Evolutionary conservation across 768 basidiomycete genomes (phyloP), one percentile per base, ranked within the genome.

Genomic region (Amanita fuliginea): DNA sequence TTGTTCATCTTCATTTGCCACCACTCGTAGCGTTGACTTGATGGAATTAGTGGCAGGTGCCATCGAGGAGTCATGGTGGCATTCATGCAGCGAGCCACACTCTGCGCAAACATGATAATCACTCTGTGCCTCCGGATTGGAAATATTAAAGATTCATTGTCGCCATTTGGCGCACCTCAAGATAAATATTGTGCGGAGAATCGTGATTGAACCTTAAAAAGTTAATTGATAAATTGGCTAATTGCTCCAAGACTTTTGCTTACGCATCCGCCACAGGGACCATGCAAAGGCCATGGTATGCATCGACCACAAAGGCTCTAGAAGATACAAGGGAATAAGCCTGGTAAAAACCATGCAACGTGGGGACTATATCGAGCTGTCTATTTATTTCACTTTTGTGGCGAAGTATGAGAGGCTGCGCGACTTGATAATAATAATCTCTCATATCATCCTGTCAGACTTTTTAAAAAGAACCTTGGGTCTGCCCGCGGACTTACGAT

Each of bases 191-290:
- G 57, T 86, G 78, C 39, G 80, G 77, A 41, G 77, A 69, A 2
- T 70, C 59, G 55, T 89, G 86, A 62, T 89, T 87, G 64, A 89
- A 88, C 46, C 86, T 88, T 41, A 18, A 46, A 57, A 51, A 53
- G 50, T 22, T 44, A 42, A 13, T 24, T 58, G 51, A 28, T 41
- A 39, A 53, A n/a, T 55, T 28, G 24, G 43, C 45, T 42, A 16
- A 22, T 18, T 53, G 37, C 13, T 24, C 42, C 43, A 42, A 52
- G 1, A 41, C 43, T 44, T 14, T 6, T 24, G 74, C 81, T 63
- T 60, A 88, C 85, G 75, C 75, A 66, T 93, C 91, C 28, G 87
- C 87, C 54, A 91, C 75, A 3, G 91, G 89, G 16, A 90, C 86
- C 75, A 95, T 84, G 1, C 84, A 75, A 14, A 93, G 67, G 5